A percentile compares a stretch with the other conserved stretches of the same genome.
Evolutionary conservation across 1,139 yeast genomes (phyloP).

Genomic region (Nakaseomyces kungkrabaensis): DNA sequence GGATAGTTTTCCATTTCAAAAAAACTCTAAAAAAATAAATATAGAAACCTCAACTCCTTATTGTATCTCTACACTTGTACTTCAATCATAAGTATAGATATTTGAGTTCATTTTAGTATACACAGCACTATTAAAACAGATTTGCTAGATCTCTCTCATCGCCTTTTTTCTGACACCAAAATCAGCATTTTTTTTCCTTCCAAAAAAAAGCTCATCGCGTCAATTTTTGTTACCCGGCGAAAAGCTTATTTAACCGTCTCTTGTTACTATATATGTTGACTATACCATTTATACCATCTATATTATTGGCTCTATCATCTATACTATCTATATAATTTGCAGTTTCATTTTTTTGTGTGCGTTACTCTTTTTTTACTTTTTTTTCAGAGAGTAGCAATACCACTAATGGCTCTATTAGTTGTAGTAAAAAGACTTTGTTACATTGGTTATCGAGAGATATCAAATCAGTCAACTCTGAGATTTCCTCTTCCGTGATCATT

Average conservation of each 20-base stretch:
- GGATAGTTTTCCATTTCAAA: conserved; percentile 23
- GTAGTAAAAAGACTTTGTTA: not conserved
- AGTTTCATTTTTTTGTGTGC: too few relatives aligned
- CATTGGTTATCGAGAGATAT: not conserved
- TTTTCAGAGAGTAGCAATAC: not conserved
- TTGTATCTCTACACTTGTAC: too few relatives aligned
- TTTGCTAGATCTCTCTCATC: too few relatives aligned
- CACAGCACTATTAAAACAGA: too few relatives aligned
- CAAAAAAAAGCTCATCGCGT: conserved; percentile 16
- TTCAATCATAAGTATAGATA: too few relatives aligned
- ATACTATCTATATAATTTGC: too few relatives aligned
- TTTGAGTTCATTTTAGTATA: too few relatives aligned
- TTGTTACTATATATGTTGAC: not conserved
- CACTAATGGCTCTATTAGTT: not conserved
- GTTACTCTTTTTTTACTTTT: not conserved
- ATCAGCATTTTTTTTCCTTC: not conserved
- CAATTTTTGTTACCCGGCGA: not conserved
- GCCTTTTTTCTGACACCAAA: too few relatives aligned
- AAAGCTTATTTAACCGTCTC: not conserved
- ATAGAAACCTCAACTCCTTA: too few relatives aligned
- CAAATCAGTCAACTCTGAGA: not conserved
- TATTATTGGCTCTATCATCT: too few relatives aligned
- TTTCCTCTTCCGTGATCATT: not conserved
- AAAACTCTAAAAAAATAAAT: too few relatives aligned
- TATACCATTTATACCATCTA: too few relatives aligned